Conservation (phyloP, 2,329 filamentous ascomycete species). For the Colletotrichum limetticola region DNA sequence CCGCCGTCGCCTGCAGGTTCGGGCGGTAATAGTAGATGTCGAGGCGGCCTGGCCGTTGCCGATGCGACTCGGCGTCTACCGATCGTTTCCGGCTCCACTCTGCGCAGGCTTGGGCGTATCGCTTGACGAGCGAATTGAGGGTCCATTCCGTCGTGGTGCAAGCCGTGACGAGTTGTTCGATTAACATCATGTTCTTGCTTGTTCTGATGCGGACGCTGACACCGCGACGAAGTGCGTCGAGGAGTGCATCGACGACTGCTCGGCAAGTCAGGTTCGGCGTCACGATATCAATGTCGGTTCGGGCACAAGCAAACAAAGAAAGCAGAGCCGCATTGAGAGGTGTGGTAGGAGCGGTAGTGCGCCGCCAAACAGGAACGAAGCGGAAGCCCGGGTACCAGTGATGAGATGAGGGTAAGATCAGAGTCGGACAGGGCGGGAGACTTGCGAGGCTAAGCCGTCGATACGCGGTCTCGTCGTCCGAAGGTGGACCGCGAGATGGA, state of each 20-base stretch:
- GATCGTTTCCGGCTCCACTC: slow-evolving; percentile 26
- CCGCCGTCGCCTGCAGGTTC: slow-evolving; percentile 42
- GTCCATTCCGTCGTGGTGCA: slow-evolving; percentile 78
- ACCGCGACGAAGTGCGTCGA: slow-evolving; percentile 71
- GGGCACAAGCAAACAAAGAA: slow-evolving; percentile 68
- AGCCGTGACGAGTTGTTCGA: slow-evolving; percentile 84
- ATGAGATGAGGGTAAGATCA: slow-evolving; percentile 80
- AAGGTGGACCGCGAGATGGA: not conserved
- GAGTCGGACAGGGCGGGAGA: slow-evolving; percentile 55
- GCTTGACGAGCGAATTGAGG: slow-evolving; percentile 66
- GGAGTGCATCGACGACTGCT: slow-evolving; percentile 70
- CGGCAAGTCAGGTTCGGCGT: slow-evolving; percentile 82
- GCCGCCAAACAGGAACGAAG: slow-evolving; percentile 65
- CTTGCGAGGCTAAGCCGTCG: slow-evolving; percentile 31
- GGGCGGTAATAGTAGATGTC: slow-evolving; percentile 68
- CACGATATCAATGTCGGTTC: slow-evolving; percentile 72
- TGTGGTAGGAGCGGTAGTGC: slow-evolving; percentile 65
- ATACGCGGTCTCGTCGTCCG: slow-evolving; percentile 25
- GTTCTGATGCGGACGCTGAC: slow-evolving; percentile 77
- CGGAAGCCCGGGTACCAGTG: slow-evolving; percentile 74
- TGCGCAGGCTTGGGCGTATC: slow-evolving; percentile 54
- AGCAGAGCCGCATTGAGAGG: slow-evolving; percentile 76
- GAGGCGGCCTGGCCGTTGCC: slow-evolving; percentile 58
- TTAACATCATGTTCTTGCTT: slow-evolving; percentile 75
- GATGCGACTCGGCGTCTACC: slow-evolving; percentile 55